Percentiles rank a stretch among this genome's conserved stretches.
Conservation (phyloP, 257 asterid genomes). For the Capsicum baccatum region DNA sequence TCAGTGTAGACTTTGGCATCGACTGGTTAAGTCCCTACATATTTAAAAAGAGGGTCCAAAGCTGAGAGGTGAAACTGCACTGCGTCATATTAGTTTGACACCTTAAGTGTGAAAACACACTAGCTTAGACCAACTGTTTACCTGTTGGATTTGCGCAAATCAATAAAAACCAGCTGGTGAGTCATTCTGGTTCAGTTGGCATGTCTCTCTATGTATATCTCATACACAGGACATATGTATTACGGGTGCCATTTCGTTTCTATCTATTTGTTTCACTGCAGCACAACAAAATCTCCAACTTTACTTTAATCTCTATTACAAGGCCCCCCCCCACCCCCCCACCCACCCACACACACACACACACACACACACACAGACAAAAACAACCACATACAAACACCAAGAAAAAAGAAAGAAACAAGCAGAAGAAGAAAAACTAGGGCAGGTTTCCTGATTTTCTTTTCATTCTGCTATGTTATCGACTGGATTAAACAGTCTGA, state of each 20-base stretch:
- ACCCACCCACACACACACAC: too few species aligned
- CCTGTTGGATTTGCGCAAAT: background rate
- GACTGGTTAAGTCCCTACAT: slow-evolving; percentile 17
- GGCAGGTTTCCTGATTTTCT: slow-evolving; percentile 1
- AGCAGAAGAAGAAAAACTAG: background rate
- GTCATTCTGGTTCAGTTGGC: slow-evolving; percentile 12
- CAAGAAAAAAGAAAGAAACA: background rate
- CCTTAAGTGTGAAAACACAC: background rate
- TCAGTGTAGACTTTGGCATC: background rate
- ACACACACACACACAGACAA: too few species aligned
- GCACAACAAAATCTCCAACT: background rate
- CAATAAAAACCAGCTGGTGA: background rate
- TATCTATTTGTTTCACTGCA: background rate
- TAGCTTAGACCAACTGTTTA: slow-evolving; percentile 10
- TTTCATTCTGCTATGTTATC: background rate
- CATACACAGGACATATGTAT: too few species aligned
- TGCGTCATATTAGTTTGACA: slow-evolving; percentile 7
- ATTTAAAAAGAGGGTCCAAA: background rate
- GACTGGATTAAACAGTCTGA: slow-evolving; percentile 17
- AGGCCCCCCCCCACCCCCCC: background rate
- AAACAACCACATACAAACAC: too few species aligned
- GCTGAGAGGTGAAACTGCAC: slow-evolving; percentile 24
- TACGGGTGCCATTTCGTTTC: too few species aligned
- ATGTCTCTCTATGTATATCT: background rate
- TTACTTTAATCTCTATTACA: background rate